Conservation (phyloP, 148 eudicot genomes). For the Camellia granthamiana region DNA sequence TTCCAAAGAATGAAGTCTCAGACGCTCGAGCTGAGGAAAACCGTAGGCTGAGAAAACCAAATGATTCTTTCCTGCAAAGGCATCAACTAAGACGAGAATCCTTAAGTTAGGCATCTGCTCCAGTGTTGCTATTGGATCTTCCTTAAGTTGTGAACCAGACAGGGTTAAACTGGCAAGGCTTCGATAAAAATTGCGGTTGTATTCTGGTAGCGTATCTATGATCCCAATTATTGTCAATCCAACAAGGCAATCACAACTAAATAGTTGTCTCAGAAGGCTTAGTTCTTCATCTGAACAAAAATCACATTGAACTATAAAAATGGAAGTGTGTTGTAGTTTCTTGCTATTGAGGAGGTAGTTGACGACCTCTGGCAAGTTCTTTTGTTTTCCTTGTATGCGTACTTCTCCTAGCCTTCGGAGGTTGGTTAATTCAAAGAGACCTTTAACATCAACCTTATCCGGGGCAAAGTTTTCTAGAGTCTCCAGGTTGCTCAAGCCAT, state of each 20-base stretch:
- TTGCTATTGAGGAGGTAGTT: background rate
- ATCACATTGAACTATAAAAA: background rate
- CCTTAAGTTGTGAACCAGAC: background rate
- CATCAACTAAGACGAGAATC: constrained; percentile 2
- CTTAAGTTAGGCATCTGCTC: constrained; percentile 15
- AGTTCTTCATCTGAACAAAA: background rate
- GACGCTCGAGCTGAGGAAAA: constrained; percentile 22
- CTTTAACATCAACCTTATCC: background rate
- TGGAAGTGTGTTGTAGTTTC: background rate
- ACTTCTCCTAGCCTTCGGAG: constrained; percentile 1
- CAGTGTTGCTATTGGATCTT: constrained; percentile 15
- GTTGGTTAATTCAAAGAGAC: constrained; percentile 3
- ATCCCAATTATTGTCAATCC: constrained; percentile 1
- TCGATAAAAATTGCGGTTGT: background rate
- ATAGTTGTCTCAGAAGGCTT: background rate
- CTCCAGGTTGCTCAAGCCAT: constrained; percentile 18
- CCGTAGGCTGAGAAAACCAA: constrained; percentile 19
- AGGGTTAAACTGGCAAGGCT: constrained; percentile 5
- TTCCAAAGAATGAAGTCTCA: background rate
- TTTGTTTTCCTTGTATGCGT: background rate
- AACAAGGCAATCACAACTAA: background rate
- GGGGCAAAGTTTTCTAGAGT: background rate
- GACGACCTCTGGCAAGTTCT: background rate
- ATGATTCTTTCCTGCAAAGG: background rate
- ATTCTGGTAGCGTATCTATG: background rate